A percentile compares a stretch with the other conserved stretches of the same genome.
Conservation (phyloP, 2,329 filamentous ascomycete species). For the Monilinia polystroma region DNA sequence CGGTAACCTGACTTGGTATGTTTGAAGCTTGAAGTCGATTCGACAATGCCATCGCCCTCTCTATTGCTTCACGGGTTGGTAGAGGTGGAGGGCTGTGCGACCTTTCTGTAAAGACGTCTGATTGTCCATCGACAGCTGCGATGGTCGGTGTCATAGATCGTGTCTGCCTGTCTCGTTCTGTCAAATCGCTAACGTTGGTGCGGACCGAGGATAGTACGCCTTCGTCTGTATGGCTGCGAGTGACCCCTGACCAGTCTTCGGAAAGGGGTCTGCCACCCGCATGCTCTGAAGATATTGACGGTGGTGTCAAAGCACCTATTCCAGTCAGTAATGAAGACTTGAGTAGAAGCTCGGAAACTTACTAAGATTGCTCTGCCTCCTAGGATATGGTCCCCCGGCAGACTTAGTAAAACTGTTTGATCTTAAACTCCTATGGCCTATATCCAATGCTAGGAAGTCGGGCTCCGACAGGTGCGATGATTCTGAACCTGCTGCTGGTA, state of each 20-base stretch:
- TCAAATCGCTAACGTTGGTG: slow-evolving; percentile 35
- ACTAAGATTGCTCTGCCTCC: slow-evolving; percentile 39
- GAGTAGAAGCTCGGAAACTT: slow-evolving; percentile 23
- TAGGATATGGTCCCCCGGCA: slow-evolving; percentile 46
- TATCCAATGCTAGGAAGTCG: slow-evolving; percentile 64
- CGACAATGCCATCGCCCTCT: slow-evolving; percentile 79
- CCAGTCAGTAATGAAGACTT: background rate
- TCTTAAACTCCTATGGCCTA: slow-evolving; percentile 42
- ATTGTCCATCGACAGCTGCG: slow-evolving; percentile 31
- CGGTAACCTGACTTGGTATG: slow-evolving; percentile 89
- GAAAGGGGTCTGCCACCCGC: slow-evolving; percentile 48
- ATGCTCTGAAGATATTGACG: slow-evolving; percentile 54
- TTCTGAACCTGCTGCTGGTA: slow-evolving; percentile 49
- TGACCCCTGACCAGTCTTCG: slow-evolving; percentile 50
- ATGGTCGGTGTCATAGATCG: slow-evolving; percentile 44
- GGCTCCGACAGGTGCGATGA: slow-evolving; percentile 61
- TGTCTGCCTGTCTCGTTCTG: slow-evolving; percentile 42
- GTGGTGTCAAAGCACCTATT: slow-evolving; percentile 47
- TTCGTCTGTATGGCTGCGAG: slow-evolving; percentile 55
- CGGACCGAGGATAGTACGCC: slow-evolving; percentile 51
- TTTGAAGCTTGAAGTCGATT: slow-evolving; percentile 86
- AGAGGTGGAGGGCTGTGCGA: slow-evolving; percentile 77
- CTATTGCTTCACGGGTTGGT: slow-evolving; percentile 71
- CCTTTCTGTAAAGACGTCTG: slow-evolving; percentile 48
- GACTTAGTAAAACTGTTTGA: slow-evolving; percentile 47